Conservation (phyloP, 2,329 filamentous ascomycete species). For the Beauveria brongniartii region DNA sequence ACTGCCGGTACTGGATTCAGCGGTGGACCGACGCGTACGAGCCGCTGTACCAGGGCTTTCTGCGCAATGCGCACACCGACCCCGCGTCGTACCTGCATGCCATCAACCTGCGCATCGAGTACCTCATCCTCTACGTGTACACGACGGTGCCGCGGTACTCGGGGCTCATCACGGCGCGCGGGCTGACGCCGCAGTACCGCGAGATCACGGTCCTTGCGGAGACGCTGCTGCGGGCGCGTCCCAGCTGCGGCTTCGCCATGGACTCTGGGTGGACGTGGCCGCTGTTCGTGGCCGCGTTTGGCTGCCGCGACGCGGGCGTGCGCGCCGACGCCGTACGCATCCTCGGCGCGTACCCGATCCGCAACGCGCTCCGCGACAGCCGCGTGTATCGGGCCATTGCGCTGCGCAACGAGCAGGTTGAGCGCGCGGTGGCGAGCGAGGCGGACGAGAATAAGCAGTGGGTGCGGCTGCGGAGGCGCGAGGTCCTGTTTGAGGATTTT, state of each 20-base stretch:
- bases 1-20: conserved; percentile 30
- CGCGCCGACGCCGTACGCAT: conserved; percentile 33
- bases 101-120: conserved; percentile 35
- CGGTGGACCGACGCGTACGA: conserved; percentile 32
- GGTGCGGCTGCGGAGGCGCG: conserved; percentile 28
- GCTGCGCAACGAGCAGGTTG: conserved; percentile 28
- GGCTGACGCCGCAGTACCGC: conserved; percentile 33
- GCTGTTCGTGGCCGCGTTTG: conserved; percentile 32
- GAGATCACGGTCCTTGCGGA: conserved; percentile 33
- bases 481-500: conserved; percentile 31
- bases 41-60: conserved; percentile 24
- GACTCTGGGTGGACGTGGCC: conserved; percentile 39
- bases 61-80: conserved; percentile 18
- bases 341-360: conserved; percentile 31
- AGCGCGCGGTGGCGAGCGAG: conserved; percentile 24
- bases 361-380: conserved; percentile 36
- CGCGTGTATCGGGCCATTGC: conserved; percentile 32
- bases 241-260: conserved; percentile 35
- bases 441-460: conserved; percentile 29
- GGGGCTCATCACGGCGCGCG: conserved; percentile 26
- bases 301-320: conserved; percentile 30
- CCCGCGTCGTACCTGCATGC: conserved; percentile 25
- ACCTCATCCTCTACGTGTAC: conserved; percentile 33
- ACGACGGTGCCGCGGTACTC: conserved; percentile 30
- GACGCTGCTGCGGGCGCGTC: conserved; percentile 27